Evolutionary conservation across 2,329 filamentous ascomycete genomes (phyloP).

Genomic region (Epichloe festucae): DNA sequence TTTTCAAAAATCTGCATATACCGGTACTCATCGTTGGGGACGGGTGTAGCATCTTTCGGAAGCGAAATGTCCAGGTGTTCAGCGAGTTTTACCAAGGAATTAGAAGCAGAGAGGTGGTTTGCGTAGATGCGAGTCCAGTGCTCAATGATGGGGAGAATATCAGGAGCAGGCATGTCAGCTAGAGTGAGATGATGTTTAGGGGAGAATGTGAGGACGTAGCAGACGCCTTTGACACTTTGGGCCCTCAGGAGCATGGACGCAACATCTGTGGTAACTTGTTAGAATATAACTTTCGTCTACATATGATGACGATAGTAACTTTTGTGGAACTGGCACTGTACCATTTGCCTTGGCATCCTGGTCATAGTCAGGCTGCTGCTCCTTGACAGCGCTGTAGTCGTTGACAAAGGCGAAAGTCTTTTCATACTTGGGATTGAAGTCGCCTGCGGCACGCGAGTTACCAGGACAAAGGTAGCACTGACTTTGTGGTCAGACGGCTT

Average conservation of each 20-base stretch:
- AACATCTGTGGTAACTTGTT: constrained; percentile 36
- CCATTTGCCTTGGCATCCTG: constrained; percentile 26
- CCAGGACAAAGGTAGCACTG: constrained; percentile 91
- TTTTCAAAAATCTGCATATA: constrained; percentile 99
- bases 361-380: constrained; percentile 71
- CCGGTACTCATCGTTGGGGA: constrained; percentile 63
- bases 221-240: constrained; percentile 82
- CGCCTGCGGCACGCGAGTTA: constrained; percentile 78
- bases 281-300: background rate
- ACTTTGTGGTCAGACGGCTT: background rate
- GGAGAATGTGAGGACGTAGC: constrained; percentile 96
- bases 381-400: constrained; percentile 94
- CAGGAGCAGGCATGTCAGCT: constrained; percentile 65
- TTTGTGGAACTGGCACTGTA: constrained; percentile 3
- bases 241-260: constrained; percentile 68
- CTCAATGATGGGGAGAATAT: constrained; percentile 73
- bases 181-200: constrained; percentile 82
- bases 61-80: constrained; percentile 28
- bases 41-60: constrained; percentile 21
- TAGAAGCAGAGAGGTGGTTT: constrained; percentile 61
- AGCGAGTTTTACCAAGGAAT: constrained; percentile 39
- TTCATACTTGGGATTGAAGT: constrained; percentile 73
- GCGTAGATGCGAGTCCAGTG: constrained; percentile 90
- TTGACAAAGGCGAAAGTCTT: constrained; percentile 92
- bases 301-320: background rate